Evolutionary conservation across 2,329 filamentous ascomycete species (phyloP), one percentile per base, ranked within the genome.

Genomic region (Pseudodiploospora longispora): DNA sequence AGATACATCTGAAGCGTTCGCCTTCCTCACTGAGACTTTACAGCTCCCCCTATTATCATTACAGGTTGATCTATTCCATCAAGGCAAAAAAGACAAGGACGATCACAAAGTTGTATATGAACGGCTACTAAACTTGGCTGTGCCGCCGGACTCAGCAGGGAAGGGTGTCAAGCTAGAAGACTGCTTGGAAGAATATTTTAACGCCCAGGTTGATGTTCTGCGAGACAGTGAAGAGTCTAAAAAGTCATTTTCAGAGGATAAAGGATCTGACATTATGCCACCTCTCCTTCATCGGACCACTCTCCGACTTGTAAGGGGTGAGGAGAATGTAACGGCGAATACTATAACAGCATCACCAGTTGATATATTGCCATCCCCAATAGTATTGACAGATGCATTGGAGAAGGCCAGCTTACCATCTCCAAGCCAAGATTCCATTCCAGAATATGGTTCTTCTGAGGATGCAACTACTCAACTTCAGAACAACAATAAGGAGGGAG

Each of bases 101-200:
- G 93, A 98, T 57, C 91, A 97, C 69, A 95, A 94, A 60, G 87
- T 95, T 46, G 82, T 96, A 42, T 91, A 95, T 53, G 93, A 98
- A 65, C 76, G 93, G 42, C 68, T 96, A 27, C 72, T 98, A 6
- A 93, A 97, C 57, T 79, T 98, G 35, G 90, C 89, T 1, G 86
- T 98, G n/a, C 87, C 88, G 0, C 74, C 82, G 1, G 82, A 87
- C 40, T 75, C 81, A 5, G 79, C 85, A 38, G 82, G 81, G 27
- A 80, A 80, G 47, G 73, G 76, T 3, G 75, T 96, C 49, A 89
- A 83, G 29, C 68, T 98, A 19, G 93, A 97, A 63, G 86, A 94
- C 52, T 97, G 91, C 55, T 67, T 98, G 12, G 90, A 96, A 60
- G 82, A 85, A 42, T 97, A 96, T 58, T 97, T 97, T 73, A 96